Conservation (phyloP, 768 basidiomycete genomes). For the Lactarius akahatsu region DNA sequence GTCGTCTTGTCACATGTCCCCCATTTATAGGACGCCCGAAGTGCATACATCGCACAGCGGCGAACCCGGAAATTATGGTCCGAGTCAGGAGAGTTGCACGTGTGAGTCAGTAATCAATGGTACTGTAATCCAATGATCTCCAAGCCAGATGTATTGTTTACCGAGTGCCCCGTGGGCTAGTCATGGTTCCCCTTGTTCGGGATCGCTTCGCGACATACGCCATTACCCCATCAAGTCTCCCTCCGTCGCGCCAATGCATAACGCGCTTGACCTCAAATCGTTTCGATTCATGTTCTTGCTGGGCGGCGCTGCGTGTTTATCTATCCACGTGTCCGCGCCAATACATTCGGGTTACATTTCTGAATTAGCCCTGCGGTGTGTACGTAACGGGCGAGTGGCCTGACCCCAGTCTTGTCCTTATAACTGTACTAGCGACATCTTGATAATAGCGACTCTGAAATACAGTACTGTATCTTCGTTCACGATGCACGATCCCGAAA, state of each 20-base stretch:
- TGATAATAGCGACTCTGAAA: neutral
- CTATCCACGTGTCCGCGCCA: neutral
- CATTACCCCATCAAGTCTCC: neutral
- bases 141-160: neutral
- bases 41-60: neutral
- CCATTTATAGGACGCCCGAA: neutral
- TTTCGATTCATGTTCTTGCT: neutral
- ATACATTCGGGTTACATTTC: neutral
- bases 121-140: neutral
- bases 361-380: neutral
- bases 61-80: neutral
- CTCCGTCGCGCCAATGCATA: neutral
- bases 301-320: neutral
- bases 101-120: neutral
- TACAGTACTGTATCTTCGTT: neutral
- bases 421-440: neutral
- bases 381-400: neutral
- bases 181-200: neutral
- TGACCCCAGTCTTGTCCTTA: neutral
- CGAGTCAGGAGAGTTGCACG: neutral
- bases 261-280: neutral
- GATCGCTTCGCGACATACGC: neutral
- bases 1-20: neutral
- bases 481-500: neutral
- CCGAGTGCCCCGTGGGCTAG: neutral